Percentiles rank a stretch among this genome's conserved stretches.
Evolutionary conservation across 495 filamentous ascomycete species (phyloP).

Genomic region (Xylaria flabelliformis): DNA sequence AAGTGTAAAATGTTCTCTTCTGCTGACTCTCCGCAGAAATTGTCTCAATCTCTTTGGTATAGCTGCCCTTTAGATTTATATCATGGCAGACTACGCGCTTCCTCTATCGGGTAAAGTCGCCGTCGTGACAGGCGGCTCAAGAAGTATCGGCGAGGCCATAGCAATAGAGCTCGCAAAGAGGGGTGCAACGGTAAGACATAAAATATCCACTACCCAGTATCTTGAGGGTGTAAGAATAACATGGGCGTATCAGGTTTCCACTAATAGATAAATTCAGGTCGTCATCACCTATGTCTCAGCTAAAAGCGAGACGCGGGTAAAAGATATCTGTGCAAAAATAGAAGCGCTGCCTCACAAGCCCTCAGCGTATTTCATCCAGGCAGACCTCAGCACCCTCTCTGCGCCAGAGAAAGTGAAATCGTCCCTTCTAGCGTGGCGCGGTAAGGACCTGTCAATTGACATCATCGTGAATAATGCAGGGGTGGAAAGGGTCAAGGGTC

Average conservation of each 20-base stretch:
- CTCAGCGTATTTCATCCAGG: slow-evolving; percentile 20
- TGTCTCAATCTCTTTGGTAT: not conserved
- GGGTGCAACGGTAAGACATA: slow-evolving; percentile 62
- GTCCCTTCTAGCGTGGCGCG: slow-evolving; percentile 25
- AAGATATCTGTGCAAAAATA: slow-evolving; percentile 45
- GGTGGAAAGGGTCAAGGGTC: slow-evolving; percentile 52
- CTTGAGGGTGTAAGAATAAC: not conserved
- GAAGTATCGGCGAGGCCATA: slow-evolving; percentile 75
- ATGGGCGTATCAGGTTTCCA: not conserved
- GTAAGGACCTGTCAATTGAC: slow-evolving; percentile 57
- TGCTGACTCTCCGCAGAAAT: not conserved
- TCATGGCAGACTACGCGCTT: slow-evolving; percentile 32
- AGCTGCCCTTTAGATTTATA: not conserved
- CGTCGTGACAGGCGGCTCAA: slow-evolving; percentile 69
- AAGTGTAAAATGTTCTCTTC: not conserved
- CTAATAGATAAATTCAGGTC: slow-evolving; percentile 38
- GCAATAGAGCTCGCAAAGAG: slow-evolving; percentile 75
- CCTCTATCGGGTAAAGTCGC: slow-evolving; percentile 35
- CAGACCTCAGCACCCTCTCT: slow-evolving; percentile 29
- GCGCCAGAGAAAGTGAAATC: slow-evolving; percentile 18
- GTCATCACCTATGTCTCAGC: slow-evolving; percentile 50
- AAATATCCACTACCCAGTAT: not conserved
- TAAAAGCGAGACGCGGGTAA: slow-evolving; percentile 40
- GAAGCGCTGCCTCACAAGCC: slow-evolving; percentile 35
- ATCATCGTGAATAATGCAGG: slow-evolving; percentile 69